Evolutionary conservation across 2,329 filamentous ascomycete species (phyloP).

Genomic region (Chaetomiaceae sp.): DNA sequence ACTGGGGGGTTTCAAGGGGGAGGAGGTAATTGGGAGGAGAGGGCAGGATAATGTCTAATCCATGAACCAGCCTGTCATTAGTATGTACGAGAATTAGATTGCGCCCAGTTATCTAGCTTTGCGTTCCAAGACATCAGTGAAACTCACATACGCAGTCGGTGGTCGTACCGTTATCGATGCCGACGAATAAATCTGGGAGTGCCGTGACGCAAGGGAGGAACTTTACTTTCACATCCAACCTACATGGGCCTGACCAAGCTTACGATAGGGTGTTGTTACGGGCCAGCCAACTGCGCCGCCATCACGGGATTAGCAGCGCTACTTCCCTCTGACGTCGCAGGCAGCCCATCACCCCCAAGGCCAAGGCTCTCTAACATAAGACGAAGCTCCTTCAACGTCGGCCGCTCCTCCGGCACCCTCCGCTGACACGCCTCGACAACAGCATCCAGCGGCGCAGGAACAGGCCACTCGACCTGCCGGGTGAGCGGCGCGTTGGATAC

Average conservation of each 20-base stretch:
- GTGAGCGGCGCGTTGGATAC: conserved; percentile 26
- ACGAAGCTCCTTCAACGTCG: conserved; percentile 2
- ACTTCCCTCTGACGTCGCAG: no score
- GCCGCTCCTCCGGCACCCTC: background rate
- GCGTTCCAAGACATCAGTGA: no score
- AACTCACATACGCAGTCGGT: no score
- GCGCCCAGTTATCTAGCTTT: background rate
- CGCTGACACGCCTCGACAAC: conserved; percentile 16
- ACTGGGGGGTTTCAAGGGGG: background rate
- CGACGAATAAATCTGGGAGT: no score
- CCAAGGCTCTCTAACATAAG: conserved; percentile 5
- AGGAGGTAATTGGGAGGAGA: background rate
- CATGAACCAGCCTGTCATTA: conserved; percentile 1
- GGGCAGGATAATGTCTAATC: conserved; percentile 11
- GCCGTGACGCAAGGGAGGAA: no score
- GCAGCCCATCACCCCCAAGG: no score
- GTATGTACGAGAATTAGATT: background rate
- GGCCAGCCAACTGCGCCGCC: no score
- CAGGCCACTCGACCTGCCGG: conserved; percentile 24
- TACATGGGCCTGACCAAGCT: no score
- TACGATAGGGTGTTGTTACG: no score
- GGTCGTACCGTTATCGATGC: no score
- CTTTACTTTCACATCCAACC: no score
- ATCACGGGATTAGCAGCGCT: no score
- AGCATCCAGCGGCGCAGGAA: conserved; percentile 16